phyloP scores from a whole-genome alignment of 1,139 yeast genomes.

The Taphrina deformans region DNA sequence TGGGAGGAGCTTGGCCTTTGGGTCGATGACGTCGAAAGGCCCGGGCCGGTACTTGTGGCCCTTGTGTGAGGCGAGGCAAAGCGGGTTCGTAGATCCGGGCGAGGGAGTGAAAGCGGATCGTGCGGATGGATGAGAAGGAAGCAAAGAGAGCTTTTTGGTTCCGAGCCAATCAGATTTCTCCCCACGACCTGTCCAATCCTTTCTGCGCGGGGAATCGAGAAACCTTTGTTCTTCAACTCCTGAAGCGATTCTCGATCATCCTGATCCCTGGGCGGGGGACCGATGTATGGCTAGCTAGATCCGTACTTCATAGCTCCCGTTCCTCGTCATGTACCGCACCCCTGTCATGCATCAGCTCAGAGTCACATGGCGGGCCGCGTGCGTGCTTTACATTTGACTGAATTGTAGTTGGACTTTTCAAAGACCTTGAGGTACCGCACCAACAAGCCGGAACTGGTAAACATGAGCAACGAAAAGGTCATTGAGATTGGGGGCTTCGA shows the following conservation, averaged over 20 bases:
- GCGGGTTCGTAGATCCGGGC: no score
- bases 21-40: neutral
- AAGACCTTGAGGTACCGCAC: slow-evolving; percentile 71
- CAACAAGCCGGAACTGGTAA: slow-evolving; percentile 72
- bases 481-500: slow-evolving; percentile 75
- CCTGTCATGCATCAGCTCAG: slow-evolving; percentile 54
- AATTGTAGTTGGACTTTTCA: slow-evolving; percentile 64
- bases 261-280: no score
- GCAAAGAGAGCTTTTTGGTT: neutral
- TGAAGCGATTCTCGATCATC: no score
- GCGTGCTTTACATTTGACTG: slow-evolving; percentile 74
- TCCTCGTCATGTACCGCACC: slow-evolving; percentile 74
- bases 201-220: no score
- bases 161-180: neutral
- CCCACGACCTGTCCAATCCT: no score
- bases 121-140: neutral
- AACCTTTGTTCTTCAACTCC: neutral
- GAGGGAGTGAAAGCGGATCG: no score
- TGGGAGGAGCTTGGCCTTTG: no score
- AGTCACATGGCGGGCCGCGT: slow-evolving; percentile 57
- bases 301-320: slow-evolving; percentile 79
- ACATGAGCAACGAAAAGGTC: slow-evolving; percentile 71
- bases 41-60: neutral
- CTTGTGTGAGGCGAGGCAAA: no score
- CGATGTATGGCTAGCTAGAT: no score